phyloP scores from a whole-genome alignment of 768 basidiomycete genomes.

The Hygrophorus russula region DNA sequence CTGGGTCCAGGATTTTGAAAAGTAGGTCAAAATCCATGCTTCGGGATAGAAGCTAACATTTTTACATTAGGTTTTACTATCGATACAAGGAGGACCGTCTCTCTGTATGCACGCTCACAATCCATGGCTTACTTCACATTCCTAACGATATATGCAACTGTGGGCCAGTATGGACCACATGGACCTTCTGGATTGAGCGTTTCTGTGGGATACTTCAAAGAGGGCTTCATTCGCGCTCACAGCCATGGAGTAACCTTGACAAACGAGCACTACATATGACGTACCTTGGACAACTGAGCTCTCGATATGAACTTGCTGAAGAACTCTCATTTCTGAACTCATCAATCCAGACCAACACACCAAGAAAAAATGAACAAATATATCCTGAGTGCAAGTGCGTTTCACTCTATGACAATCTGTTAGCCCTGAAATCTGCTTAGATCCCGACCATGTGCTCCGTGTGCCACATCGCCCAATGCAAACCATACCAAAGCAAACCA shows the following conservation, averaged over 20 bases:
- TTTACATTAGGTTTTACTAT: slow-evolving; percentile 18
- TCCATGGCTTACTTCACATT: slow-evolving; percentile 25
- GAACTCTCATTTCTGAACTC: slow-evolving; percentile 4
- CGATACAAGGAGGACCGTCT: slow-evolving; percentile 17
- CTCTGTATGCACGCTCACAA: slow-evolving; percentile 17
- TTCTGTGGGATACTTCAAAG: slow-evolving; percentile 19
- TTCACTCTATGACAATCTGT: neutral
- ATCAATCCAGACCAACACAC: neutral
- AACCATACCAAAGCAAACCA: slow-evolving; percentile 4
- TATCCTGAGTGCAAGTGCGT: slow-evolving; percentile 7
- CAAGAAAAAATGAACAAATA: neutral
- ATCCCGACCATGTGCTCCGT: slow-evolving; percentile 10
- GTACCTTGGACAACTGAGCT: slow-evolving; percentile 15
- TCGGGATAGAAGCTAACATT: slow-evolving; percentile 6
- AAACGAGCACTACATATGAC: slow-evolving; percentile 14
- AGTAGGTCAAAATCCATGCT: slow-evolving; percentile 12
- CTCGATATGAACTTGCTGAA: slow-evolving; percentile 15
- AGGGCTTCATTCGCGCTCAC: slow-evolving; percentile 10
- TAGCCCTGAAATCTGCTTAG: slow-evolving; percentile 4
- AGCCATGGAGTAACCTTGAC: slow-evolving; percentile 19
- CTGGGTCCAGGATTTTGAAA: slow-evolving; percentile 29
- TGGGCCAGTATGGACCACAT: slow-evolving; percentile 23
- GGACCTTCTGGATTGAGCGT: slow-evolving; percentile 25
- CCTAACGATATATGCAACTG: slow-evolving; percentile 17
- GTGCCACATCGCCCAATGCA: slow-evolving; percentile 5